phyloP scores from a whole-genome alignment of 2,329 filamentous ascomycete genomes.

The Teratosphaeria destructans region DNA sequence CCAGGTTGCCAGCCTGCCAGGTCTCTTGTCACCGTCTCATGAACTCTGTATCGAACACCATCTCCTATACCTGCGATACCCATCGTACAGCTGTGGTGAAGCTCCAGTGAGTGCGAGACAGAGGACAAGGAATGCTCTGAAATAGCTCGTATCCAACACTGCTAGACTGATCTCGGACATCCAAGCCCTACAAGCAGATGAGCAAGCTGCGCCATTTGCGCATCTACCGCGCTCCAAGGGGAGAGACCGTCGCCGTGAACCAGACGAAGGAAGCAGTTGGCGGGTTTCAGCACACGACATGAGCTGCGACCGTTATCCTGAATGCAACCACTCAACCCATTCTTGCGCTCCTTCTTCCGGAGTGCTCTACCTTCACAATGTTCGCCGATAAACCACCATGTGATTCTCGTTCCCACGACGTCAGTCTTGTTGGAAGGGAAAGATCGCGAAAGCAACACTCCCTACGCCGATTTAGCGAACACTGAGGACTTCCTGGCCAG shows the following conservation, averaged over 20 bases:
- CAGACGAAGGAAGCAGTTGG: background rate
- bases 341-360: slow-evolving; percentile 96
- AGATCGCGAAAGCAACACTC: slow-evolving; percentile 72
- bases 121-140: no score
- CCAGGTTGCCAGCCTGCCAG: background rate
- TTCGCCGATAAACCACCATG: slow-evolving; percentile 78
- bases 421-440: slow-evolving; percentile 80
- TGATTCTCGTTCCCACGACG: slow-evolving; percentile 86
- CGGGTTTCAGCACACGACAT: background rate
- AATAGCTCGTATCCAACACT: no score
- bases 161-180: no score
- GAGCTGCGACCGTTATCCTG: background rate
- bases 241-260: background rate
- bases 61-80: background rate
- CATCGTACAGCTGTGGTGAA: no score
- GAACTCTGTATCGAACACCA: background rate
- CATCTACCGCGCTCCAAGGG: background rate
- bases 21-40: background rate
- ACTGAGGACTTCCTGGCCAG: slow-evolving; percentile 94
- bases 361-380: slow-evolving; percentile 89
- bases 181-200: background rate
- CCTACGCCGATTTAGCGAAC: slow-evolving; percentile 68
- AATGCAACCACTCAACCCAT: slow-evolving; percentile 74
- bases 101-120: no score
- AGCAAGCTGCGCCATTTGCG: background rate